Evolutionary conservation across 139 green algal species (phyloP).

Genomic region (Chlamydomonas incerta): DNA sequence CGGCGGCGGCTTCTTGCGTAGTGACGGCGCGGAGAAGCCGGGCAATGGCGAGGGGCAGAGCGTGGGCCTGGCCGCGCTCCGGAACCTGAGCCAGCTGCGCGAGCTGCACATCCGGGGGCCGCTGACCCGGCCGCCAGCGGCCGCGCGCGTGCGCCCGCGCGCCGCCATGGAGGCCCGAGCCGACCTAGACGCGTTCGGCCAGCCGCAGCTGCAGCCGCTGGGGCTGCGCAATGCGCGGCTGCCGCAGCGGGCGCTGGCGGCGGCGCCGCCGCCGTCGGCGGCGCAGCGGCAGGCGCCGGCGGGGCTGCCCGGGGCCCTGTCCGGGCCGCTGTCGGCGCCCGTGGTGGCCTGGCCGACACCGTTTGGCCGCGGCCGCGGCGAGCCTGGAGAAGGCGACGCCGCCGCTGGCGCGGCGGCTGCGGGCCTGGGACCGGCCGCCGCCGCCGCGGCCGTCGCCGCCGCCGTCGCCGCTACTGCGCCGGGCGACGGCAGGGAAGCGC

Average conservation of each 20-base stretch:
- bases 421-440: no score
- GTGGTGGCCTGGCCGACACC: background rate
- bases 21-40: no score
- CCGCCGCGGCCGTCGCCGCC: background rate
- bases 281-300: no score
- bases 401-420: no score
- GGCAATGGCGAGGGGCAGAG: background rate
- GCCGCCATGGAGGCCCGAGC: background rate
- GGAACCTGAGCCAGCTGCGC: background rate
- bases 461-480: no score
- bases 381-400: no score
- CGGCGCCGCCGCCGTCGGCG: no score
- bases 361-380: no score
- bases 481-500: background rate
- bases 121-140: background rate
- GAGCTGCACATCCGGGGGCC: slow-evolving; percentile 20
- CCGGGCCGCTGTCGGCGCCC: background rate
- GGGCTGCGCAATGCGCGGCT: background rate
- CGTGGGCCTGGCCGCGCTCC: background rate
- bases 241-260: background rate
- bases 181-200: background rate
- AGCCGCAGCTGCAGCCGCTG: background rate
- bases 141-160: background rate
- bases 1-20: background rate
- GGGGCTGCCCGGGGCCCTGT: background rate